A percentile compares a stretch with the other conserved stretches of the same genome.
Conservation (phyloP, 225 moss, liverwort and hornwort genomes). For the Thuidium tamariscinum region DNA sequence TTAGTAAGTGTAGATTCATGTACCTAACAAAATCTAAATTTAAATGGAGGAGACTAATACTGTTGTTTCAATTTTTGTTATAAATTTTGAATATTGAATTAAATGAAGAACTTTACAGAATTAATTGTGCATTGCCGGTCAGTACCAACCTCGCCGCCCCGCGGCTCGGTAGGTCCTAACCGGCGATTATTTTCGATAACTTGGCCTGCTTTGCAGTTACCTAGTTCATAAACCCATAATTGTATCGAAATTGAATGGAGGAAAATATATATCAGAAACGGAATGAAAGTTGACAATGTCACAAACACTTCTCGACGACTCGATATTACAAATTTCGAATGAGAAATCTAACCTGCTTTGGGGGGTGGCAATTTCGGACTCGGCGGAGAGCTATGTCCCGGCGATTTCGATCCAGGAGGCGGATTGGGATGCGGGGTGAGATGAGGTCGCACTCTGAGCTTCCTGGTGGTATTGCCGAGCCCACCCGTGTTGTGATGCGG, state of each 20-base stretch:
- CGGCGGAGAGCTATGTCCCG: neutral
- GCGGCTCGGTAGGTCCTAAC: too few species aligned
- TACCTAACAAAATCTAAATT: too few species aligned
- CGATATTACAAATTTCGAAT: neutral
- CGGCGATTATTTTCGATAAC: too few species aligned
- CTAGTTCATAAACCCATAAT: neutral
- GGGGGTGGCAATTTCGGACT: slow-evolving; percentile 1
- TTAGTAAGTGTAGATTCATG: too few species aligned
- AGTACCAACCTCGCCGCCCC: too few species aligned
- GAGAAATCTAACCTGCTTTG: neutral
- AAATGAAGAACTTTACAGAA: too few species aligned
- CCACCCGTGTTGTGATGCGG: neutral
- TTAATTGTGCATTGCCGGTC: too few species aligned
- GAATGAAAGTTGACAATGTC: neutral
- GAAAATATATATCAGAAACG: neutral
- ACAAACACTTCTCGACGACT: neutral
- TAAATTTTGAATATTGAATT: too few species aligned
- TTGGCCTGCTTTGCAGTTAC: too few species aligned
- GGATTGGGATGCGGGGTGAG: slow-evolving; percentile 10
- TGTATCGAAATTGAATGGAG: neutral
- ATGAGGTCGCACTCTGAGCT: slow-evolving; percentile 2
- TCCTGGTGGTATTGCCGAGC: slow-evolving; percentile 16
- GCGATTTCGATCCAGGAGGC: slow-evolving; percentile 12
- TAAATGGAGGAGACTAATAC: too few species aligned
- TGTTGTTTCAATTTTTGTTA: too few species aligned